Percentiles rank a stretch among this genome's conserved stretches.
These are phyloP conservation scores for Hypoxylon lienhwacheense DNA, from an alignment of 495 filamentous ascomycete species.

Conservation along the genomic window DNA sequence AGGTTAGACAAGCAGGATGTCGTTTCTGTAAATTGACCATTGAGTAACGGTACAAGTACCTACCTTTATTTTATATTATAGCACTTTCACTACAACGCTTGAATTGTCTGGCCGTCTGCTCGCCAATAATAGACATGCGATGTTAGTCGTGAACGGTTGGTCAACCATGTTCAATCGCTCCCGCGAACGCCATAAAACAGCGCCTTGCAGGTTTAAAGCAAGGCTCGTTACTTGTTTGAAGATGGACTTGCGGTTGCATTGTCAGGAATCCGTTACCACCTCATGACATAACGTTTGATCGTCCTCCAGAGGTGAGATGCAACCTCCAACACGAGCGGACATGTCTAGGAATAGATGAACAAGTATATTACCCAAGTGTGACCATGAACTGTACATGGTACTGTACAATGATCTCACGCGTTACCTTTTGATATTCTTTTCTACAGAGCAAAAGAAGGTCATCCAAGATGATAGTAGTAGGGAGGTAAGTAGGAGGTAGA, in stretches of 20 bases:
- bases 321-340: slow-evolving; percentile 26
- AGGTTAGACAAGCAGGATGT: slow-evolving; percentile 5
- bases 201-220: slow-evolving; percentile 9
- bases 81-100: slow-evolving; percentile 10
- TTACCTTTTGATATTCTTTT: background rate
- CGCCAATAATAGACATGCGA: background rate
- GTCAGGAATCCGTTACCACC: slow-evolving; percentile 13
- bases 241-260: slow-evolving; percentile 22
- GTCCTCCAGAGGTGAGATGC: slow-evolving; percentile 25
- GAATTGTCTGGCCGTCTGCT: background rate
- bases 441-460: background rate
- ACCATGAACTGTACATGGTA: slow-evolving; percentile 5
- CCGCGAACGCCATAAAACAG: slow-evolving; percentile 2
- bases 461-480: background rate
- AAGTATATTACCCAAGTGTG: slow-evolving; percentile 12
- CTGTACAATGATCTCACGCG: slow-evolving; percentile 8
- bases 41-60: no score
- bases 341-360: slow-evolving; percentile 23
- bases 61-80: slow-evolving; percentile 1
- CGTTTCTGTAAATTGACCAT: no score
- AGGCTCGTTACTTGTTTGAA: background rate
- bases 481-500: no score
- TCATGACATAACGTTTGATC: slow-evolving; percentile 28
- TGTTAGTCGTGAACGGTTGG: background rate
- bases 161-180: background rate